phyloP scores from a whole-genome alignment of 139 green algal genomes.

The Pseudopediastrum boryanum region DNA sequence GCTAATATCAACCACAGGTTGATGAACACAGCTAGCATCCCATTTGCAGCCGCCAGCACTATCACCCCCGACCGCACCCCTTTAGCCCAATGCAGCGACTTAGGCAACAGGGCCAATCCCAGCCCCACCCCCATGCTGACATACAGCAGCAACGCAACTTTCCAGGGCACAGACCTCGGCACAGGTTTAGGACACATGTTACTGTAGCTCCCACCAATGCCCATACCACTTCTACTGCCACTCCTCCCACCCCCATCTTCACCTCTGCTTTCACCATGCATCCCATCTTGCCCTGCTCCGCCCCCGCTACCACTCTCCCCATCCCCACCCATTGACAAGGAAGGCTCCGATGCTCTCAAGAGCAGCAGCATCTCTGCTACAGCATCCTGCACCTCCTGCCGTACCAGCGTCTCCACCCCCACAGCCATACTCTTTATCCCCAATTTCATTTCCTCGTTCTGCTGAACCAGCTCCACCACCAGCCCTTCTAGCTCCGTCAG shows the following conservation, averaged over 20 bases:
- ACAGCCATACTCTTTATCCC: constrained; percentile 14
- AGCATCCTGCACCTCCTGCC: neutral
- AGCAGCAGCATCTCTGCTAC: neutral
- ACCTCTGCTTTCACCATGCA: too few species aligned
- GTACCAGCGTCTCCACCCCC: neutral
- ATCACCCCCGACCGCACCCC: neutral
- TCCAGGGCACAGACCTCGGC: neutral
- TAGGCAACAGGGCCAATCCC: neutral
- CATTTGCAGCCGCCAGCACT: constrained; percentile 4
- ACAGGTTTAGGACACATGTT: neutral
- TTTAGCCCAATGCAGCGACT: neutral
- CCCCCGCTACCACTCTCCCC: neutral
- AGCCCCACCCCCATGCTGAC: neutral
- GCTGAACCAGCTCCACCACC: constrained; percentile 5
- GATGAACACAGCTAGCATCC: constrained; percentile 15
- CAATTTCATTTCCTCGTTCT: constrained; percentile 22
- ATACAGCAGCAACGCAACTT: neutral
- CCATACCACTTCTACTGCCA: neutral
- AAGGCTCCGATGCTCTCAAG: neutral
- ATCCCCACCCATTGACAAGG: neutral
- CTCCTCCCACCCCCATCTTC: too few species aligned
- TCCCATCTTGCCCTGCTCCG: neutral
- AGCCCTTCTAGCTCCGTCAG: constrained; percentile 6
- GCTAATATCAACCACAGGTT: constrained; percentile 10
- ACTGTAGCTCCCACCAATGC: neutral